Evolutionary conservation across 345 rosid genomes (phyloP).

Genomic region (Camelina sativa): DNA sequence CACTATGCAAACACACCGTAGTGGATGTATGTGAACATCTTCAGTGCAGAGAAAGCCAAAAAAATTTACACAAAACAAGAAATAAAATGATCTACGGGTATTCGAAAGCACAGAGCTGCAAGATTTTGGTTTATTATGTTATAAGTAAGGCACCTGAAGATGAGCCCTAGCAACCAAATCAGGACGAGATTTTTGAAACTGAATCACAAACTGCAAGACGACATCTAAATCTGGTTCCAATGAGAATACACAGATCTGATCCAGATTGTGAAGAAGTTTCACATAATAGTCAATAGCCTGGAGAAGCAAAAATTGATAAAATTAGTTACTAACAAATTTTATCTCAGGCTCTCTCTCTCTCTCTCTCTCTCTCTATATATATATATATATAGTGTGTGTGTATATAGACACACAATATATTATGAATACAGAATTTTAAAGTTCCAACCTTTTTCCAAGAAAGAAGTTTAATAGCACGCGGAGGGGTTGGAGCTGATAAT

Average conservation of each 20-base stretch:
- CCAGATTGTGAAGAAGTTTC: slow-evolving; percentile 93
- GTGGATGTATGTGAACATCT: slow-evolving; percentile 14
- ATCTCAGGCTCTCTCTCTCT: background rate
- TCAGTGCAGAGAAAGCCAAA: slow-evolving; percentile 14
- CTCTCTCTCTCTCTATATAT: too few relatives aligned
- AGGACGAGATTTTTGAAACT: slow-evolving; percentile 88
- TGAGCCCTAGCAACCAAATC: slow-evolving; percentile 95
- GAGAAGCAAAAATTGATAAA: slow-evolving; percentile 35
- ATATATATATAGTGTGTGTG: too few relatives aligned
- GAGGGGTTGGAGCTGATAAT: slow-evolving; percentile 93
- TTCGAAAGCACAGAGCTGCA: slow-evolving; percentile 18
- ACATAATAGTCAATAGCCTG: slow-evolving; percentile 88
- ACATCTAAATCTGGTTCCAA: slow-evolving; percentile 73
- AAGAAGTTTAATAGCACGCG: slow-evolving; percentile 86
- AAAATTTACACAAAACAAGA: slow-evolving; percentile 4
- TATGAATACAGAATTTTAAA: slow-evolving; percentile 11
- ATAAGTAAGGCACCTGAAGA: slow-evolving; percentile 71
- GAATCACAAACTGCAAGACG: slow-evolving; percentile 73
- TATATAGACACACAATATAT: background rate
- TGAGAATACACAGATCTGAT: slow-evolving; percentile 70
- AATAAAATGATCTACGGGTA: background rate
- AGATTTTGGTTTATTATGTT: background rate
- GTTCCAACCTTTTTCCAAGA: slow-evolving; percentile 80
- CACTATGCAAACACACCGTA: slow-evolving; percentile 14
- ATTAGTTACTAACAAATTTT: slow-evolving; percentile 29